Evolutionary conservation across 2,329 filamentous ascomycete genomes (phyloP), one percentile per base, ranked within the genome.

Genomic region (Aspergillus pseudoterreus): DNA sequence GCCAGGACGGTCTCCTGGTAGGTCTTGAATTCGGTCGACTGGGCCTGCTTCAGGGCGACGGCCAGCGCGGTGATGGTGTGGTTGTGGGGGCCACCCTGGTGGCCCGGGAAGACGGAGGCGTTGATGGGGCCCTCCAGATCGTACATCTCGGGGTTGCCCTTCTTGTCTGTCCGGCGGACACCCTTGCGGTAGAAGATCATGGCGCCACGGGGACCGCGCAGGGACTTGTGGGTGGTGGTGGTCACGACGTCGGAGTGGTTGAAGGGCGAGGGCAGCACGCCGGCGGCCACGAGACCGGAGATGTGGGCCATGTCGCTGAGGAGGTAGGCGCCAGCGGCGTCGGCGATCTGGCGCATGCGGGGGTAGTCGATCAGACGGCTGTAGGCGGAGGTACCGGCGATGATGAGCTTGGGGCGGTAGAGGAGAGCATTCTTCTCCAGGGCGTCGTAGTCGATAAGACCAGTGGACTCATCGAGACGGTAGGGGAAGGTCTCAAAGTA

Each of bases 111-210:
- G 72, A 99, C 94, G 52, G 94, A 97, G 75, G 95, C 92, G 80
- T 99, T 99, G 81, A 99, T 99, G 51, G 91, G 89, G 63, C 86
- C 84, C 80, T 99, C 94, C 32, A 99, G 84, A 68, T 99, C 91
- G 73, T 96, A 99, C 65, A 92, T 79, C 47, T 82, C 87, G 79
- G 92, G 83, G 78, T 96, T 92, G 67, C 91, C 91, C 55, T 88
- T 86, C 83, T 96, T 96, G 70, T 97, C 90, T 49, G 87, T 87
- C 67, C 87, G 90, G 68, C 92, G 88, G 56, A 96, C 86, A 58
- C 94, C 94, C 81, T 95, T 96, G 76, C 94, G 90, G 86, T 92
- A 99, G 84, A 99, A 99, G 78, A 99, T 99, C 94, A 99, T 99
- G 71, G 94, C 94, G 68, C 94, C 94, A 72, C 94, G 90, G 54